Conservation (phyloP, 148 eudicot genomes). For the Rhododendron vialii region DNA sequence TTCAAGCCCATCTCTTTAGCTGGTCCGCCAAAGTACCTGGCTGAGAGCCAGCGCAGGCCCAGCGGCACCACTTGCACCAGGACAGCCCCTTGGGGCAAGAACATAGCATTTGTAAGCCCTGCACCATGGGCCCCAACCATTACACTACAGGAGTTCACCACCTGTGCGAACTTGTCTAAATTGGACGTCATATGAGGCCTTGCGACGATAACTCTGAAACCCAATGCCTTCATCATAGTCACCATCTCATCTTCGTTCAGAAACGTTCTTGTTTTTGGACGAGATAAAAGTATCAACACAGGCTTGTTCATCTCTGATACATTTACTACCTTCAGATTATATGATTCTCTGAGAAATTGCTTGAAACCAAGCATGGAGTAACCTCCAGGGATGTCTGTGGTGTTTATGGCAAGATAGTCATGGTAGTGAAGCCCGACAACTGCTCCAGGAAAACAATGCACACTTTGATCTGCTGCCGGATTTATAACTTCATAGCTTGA, state of each 20-base stretch:
- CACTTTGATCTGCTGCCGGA: conserved; percentile 22
- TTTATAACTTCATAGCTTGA: conserved; percentile 31
- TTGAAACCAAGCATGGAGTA: conserved; percentile 33
- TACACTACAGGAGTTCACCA: conserved; percentile 44
- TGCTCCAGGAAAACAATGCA: conserved; percentile 56
- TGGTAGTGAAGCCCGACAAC: conserved; percentile 49
- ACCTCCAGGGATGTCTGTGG: conserved; percentile 29
- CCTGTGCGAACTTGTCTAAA: conserved; percentile 25
- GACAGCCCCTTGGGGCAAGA: conserved; percentile 45
- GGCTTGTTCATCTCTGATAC: conserved; percentile 14
- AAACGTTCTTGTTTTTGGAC: conserved; percentile 31
- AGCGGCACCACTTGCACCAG: conserved; percentile 48
- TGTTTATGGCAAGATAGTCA: conserved; percentile 26
- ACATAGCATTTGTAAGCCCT: conserved; percentile 43
- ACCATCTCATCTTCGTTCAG: conserved; percentile 41
- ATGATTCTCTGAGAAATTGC: conserved; percentile 29
- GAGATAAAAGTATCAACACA: conserved; percentile 32
- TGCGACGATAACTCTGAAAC: conserved; percentile 29
- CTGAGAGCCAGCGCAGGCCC: conserved; percentile 45
- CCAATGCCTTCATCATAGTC: conserved; percentile 33
- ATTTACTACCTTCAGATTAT: conserved; percentile 17
- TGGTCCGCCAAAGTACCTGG: conserved; percentile 34
- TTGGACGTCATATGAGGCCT: conserved; percentile 21
- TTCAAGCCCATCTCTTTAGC: conserved; percentile 39
- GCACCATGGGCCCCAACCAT: conserved; percentile 61